A percentile compares a stretch with the other conserved stretches of the same genome.
Evolutionary conservation across 192 early-diverging fungal genomes (phyloP).

Genomic region (Umbelopsis vinacea): DNA sequence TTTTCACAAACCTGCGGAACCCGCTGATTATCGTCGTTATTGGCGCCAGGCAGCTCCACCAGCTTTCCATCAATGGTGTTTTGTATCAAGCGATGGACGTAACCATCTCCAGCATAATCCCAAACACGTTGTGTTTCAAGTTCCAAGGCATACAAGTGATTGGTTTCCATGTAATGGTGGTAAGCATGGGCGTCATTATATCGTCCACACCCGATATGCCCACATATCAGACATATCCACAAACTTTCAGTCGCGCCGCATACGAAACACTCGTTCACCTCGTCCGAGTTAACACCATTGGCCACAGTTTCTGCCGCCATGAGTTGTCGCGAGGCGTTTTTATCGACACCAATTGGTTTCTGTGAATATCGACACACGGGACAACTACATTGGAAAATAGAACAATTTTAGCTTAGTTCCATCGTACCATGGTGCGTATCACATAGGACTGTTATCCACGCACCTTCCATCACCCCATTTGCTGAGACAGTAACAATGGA

Average conservation of each 20-base stretch:
- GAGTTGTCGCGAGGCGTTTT: neutral
- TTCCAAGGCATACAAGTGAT: conserved; percentile 91
- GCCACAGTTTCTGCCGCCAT: neutral
- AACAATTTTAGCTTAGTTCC: neutral
- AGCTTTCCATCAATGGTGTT: conserved; percentile 91
- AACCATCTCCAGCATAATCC: conserved; percentile 97
- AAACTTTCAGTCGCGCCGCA: conserved; percentile 81
- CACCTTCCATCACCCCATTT: conserved; percentile 86
- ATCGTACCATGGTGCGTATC: neutral
- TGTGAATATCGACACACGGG: conserved; percentile 91
- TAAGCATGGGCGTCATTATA: conserved; percentile 92
- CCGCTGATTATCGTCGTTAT: conserved; percentile 5
- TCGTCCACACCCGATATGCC: conserved; percentile 93
- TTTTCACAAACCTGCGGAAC: neutral
- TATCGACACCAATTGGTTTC: conserved; percentile 40
- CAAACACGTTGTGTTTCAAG: conserved; percentile 96
- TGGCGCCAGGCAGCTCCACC: conserved; percentile 76
- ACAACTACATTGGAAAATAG: conserved; percentile 57
- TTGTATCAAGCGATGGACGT: conserved; percentile 94
- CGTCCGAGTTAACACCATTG: neutral
- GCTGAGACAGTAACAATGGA: conserved; percentile 89
- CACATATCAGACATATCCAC: conserved; percentile 98
- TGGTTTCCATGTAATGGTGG: conserved; percentile 80
- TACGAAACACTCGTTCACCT: conserved; percentile 63
- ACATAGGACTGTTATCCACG: neutral